phyloP scores from a whole-genome alignment of 176 grass and related monocot species.

The Juncus effusus region DNA sequence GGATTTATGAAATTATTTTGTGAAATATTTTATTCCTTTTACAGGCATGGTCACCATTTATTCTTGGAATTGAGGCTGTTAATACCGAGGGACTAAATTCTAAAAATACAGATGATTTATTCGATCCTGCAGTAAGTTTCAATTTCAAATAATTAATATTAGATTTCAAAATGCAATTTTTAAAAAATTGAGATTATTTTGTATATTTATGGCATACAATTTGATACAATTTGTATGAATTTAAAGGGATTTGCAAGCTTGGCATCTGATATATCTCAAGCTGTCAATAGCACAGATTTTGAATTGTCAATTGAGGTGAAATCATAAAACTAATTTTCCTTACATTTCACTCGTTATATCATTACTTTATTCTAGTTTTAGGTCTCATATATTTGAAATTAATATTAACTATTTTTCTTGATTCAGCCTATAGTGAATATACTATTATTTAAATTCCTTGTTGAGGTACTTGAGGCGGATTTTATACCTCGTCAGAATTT shows the following conservation, averaged over 20 bases:
- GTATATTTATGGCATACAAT: too few species aligned
- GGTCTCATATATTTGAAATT: conserved; percentile 18
- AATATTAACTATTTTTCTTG: conserved; percentile 26
- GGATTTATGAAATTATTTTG: too few species aligned
- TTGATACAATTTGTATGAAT: conserved; percentile 32
- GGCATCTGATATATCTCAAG: conserved; percentile 50
- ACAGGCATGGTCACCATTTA: conserved; percentile 87
- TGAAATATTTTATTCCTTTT: conserved; percentile 26
- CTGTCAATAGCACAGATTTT: conserved; percentile 26
- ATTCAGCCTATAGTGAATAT: conserved; percentile 57
- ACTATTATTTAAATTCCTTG: conserved; percentile 72
- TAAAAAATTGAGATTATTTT: too few species aligned
- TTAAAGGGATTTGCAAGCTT: conserved; percentile 58
- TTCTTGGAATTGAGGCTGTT: conserved; percentile 37
- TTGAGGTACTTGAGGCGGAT: conserved; percentile 70
- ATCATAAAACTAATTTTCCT: conserved; percentile 22
- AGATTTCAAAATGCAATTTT: too few species aligned
- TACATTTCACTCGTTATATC: conserved; percentile 12
- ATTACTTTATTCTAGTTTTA: conserved; percentile 10
- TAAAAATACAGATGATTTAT: conserved; percentile 32
- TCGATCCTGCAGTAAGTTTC: conserved; percentile 74
- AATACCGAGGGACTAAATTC: too few species aligned
- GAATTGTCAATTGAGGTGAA: conserved; percentile 50
- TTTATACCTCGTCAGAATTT: conserved; percentile 52
- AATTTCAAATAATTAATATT: conserved; percentile 11